Base-by-base conservation (phyloP, 345 rosid species). In the Trapa bicornis region DNA sequence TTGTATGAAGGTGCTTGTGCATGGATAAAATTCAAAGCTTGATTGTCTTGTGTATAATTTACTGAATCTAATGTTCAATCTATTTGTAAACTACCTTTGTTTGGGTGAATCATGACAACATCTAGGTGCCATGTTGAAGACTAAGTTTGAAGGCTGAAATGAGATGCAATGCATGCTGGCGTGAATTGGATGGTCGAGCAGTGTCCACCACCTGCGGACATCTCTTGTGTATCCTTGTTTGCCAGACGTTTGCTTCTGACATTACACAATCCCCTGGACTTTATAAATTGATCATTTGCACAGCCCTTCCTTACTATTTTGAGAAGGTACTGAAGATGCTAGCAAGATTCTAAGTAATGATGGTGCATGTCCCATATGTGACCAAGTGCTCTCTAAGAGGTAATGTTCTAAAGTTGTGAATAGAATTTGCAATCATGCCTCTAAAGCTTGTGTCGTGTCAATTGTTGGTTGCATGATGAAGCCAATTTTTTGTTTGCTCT, bases 81-180 rank as follows among this genome's bases (percentile, higher is more conserved):
- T 16, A 5, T 42, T 7, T 1, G 22, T 37, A 15, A 9, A n/a
- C 11, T 22, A 60, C 52, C 68, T 61, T 63, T 76, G n/a, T 61
- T 54, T 63, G 36, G 71, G 50, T 71, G 29, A 53, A 39, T 61
- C 43, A 70, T 41, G 68, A 29, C 52, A 62, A 29, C 38, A 37
- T 72, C 65, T 53, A 57, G 70, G 37, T 73, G 65, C 70, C 68
- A 75, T 42, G 67, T 63, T 71, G 52, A 47, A 67, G 70, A 67
- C 56, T 56, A 35, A 57, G 64, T 78, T 70, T 45, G 65, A 70
- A 71, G 75, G 76, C 68, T 76, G 77, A 81, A 65, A 94, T 94
- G 99, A 89, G 87, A 83, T 94, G 99, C 90, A 91, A 91, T 37
- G 89, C 90, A 0, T 94, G 99, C 74, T 91, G 99, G 99, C 88